Percentiles rank a stretch among this genome's conserved stretches.
Evolutionary conservation across 129 eudicot genomes (phyloP).

Genomic region (Flaveria linearis): DNA sequence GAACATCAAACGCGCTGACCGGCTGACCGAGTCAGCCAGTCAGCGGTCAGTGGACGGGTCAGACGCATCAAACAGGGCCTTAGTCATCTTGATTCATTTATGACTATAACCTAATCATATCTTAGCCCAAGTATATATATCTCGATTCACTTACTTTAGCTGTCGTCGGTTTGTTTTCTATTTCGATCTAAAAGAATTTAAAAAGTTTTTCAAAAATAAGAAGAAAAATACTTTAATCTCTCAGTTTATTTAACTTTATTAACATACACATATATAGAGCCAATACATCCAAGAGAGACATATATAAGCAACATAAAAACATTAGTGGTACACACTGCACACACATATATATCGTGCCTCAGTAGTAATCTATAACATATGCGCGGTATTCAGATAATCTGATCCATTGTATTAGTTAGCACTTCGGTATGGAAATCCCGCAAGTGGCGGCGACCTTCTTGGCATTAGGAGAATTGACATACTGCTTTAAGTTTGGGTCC

Average conservation of each 20-base stretch:
- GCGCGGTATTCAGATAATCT: no score
- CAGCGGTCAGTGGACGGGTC: no score
- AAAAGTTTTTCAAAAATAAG: no score
- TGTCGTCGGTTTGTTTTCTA: no score
- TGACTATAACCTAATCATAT: not conserved
- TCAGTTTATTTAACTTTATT: not conserved
- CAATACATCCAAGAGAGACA: not conserved
- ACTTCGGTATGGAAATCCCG: constrained; percentile 43
- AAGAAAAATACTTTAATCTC: not conserved
- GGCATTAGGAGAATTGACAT: constrained; percentile 40
- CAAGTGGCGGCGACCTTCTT: constrained; percentile 45
- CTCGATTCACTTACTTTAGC: no score
- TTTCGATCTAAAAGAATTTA: no score
- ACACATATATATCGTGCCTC: not conserved
- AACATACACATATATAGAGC: not conserved
- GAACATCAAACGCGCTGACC: no score
- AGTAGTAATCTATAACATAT: not conserved
- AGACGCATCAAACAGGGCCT: no score
- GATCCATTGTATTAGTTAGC: constrained; percentile 13
- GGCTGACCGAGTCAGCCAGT: no score
- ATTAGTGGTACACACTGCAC: not conserved
- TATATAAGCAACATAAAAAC: not conserved
- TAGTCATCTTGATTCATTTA: not conserved
- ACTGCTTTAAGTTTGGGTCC: constrained; percentile 39
- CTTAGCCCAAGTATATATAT: not conserved